phyloP scores from a whole-genome alignment of 2,329 filamentous ascomycete species.

The Phialemonium atrogriseum region DNA sequence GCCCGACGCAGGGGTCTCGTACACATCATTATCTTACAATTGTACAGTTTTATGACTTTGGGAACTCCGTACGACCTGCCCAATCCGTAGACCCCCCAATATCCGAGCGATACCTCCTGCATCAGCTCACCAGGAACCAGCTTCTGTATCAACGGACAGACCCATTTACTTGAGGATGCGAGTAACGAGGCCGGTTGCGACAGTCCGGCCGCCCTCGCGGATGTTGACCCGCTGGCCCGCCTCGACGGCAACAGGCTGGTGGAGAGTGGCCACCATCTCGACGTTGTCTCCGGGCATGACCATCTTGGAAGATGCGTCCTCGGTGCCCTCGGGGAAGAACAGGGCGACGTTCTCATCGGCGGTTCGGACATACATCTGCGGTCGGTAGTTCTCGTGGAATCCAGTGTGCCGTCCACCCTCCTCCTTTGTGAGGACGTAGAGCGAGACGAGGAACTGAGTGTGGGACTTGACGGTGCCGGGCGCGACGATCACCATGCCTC shows the following conservation, averaged over 20 bases:
- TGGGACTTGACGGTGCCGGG: constrained; percentile 81
- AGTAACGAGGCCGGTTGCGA: constrained; percentile 76
- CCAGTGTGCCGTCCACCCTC: constrained; percentile 96
- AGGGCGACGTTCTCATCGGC: constrained; percentile 74
- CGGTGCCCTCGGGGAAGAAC: constrained; percentile 76
- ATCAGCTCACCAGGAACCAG: too few relatives aligned
- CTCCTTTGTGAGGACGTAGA: constrained; percentile 96
- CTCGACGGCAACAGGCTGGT: constrained; percentile 82
- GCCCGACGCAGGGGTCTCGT: constrained; percentile 11
- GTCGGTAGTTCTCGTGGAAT: constrained; percentile 93
- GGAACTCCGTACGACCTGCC: constrained; percentile 3
- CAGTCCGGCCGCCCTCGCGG: constrained; percentile 88
- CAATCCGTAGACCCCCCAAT: constrained; percentile 1
- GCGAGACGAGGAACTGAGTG: constrained; percentile 85
- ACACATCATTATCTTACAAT: constrained; percentile 13
- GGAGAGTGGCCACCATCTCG: constrained; percentile 87
- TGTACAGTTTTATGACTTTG: constrained; percentile 3
- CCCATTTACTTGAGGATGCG: constrained; percentile 52
- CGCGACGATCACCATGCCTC: constrained; percentile 88
- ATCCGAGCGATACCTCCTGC: too few relatives aligned
- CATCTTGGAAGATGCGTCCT: constrained; percentile 65
- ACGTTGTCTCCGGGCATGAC: constrained; percentile 99
- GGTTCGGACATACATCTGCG: constrained; percentile 92
- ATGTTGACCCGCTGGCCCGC: constrained; percentile 95
- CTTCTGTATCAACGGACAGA: too few relatives aligned